Conservation (phyloP, 2,329 filamentous ascomycete genomes). For the Calonectria pseudoreteaudii region DNA sequence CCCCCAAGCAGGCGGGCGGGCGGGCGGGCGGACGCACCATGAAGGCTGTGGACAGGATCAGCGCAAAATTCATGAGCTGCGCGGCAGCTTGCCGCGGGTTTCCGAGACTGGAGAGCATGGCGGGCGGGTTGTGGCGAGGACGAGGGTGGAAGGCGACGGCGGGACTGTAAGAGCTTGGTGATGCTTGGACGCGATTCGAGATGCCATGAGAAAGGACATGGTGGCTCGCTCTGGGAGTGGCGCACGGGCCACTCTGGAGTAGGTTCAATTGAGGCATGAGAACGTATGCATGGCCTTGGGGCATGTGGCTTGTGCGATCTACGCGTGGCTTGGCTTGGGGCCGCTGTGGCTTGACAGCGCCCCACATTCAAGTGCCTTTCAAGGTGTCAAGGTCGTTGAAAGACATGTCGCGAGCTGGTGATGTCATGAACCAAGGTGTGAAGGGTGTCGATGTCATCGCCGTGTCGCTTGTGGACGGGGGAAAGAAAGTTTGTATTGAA, state of each 20-base stretch:
- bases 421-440: constrained; percentile 41
- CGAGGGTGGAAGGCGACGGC: background rate
- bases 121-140: background rate
- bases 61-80: constrained; percentile 89
- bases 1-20: background rate
- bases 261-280: constrained; percentile 16
- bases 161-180: constrained; percentile 13
- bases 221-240: constrained; percentile 36
- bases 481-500: background rate
- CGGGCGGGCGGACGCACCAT: constrained; percentile 68
- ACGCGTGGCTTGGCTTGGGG: background rate
- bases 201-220: constrained; percentile 40
- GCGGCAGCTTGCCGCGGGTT: constrained; percentile 85
- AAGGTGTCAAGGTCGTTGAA: background rate
- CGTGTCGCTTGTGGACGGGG: constrained; percentile 24
- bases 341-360: background rate
- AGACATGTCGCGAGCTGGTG: constrained; percentile 25
- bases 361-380: constrained; percentile 15
- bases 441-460: constrained; percentile 44
- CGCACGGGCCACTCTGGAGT: constrained; percentile 28
- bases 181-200: constrained; percentile 10
- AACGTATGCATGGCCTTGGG: constrained; percentile 1
- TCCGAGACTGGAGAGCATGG: constrained; percentile 76
- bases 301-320: constrained; percentile 11
- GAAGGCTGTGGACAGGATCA: constrained; percentile 91